Conservation (phyloP, 169 alveolate species). For the Blepharisma undulans region DNA sequence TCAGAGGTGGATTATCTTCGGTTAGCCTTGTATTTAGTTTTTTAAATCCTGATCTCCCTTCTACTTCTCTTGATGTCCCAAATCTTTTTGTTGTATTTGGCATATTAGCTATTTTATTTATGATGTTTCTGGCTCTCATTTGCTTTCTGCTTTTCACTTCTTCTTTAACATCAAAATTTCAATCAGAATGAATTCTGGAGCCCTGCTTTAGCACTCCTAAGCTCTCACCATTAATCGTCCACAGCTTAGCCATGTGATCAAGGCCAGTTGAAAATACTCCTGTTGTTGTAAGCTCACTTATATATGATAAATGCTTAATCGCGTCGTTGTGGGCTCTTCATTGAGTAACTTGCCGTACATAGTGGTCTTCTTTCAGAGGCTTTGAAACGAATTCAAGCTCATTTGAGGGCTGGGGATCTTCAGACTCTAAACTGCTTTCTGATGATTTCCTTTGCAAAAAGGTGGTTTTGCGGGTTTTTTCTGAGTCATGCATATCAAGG, state of each 20-base stretch:
- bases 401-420: background rate
- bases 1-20: background rate
- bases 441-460: background rate
- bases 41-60: slow-evolving; percentile 3
- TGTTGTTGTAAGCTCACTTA: slow-evolving; percentile 48
- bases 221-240: slow-evolving; percentile 56
- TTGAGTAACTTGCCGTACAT: slow-evolving; percentile 43
- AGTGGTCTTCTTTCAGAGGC: slow-evolving; percentile 48
- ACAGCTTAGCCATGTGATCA: slow-evolving; percentile 64
- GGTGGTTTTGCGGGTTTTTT: background rate
- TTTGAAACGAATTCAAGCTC: slow-evolving; percentile 40
- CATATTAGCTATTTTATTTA: background rate
- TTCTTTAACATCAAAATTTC: background rate
- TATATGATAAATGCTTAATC: slow-evolving; percentile 48
- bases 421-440: slow-evolving; percentile 24
- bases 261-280: slow-evolving; percentile 56
- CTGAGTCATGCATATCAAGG: slow-evolving; percentile 49
- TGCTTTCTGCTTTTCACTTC: background rate
- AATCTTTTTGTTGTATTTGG: slow-evolving; percentile 15
- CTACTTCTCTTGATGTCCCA: slow-evolving; percentile 7
- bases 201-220: slow-evolving; percentile 62
- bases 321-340: slow-evolving; percentile 70
- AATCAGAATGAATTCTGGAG: slow-evolving; percentile 19
- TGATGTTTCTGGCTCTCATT: background rate
- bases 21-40: background rate